Base-by-base conservation (phyloP, 257 asterid species). In the Ballota nigra region DNA sequence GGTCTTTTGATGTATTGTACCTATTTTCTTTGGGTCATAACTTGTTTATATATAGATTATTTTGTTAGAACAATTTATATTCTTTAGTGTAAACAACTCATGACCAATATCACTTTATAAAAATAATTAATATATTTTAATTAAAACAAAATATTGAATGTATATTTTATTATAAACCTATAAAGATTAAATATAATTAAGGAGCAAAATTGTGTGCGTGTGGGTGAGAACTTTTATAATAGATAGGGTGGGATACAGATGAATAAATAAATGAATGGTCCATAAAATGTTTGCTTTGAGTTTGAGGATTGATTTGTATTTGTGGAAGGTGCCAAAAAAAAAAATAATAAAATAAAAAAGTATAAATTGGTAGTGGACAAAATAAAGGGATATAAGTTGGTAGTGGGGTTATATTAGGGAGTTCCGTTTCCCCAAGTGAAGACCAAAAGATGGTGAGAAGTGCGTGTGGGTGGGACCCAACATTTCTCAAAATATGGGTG, bases 351-450 rank as follows among this genome's bases (percentile, higher is more conserved):
- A n/a, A 15, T 53, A 26, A 16, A 5, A 51, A 16, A 15, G 28
- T 28, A 36, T 36, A 5, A 24, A 16, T 10, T 81, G 80, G 75
- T 62, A 78, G 75, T 72, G 86, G 88, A 85, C 84, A 79, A 85
- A 79, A 79, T 51, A 75, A 73, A 80, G 70, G 83, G 78, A 83
- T 78, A 78, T 83, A 82, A 72, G 79, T 51, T 66, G 73, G 45
- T 38, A 76, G 63, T 74, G 78, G 80, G 79, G 58, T 47, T 13
- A 13, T 12, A 36, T 36, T 33, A 33, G 74, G 49, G 74, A 71
- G 76, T 76, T 70, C 41, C 83, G 78, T 71, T 80, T 75, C 76
- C 86, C 92, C 22, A 75, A 62, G 77, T 69, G 28, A 80, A 45
- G 77, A 80, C 71, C 78, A 73, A 69, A 62, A 29, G 52, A 11